Base-by-base conservation (phyloP, 495 filamentous ascomycete genomes). In the Articulospora tetracladia region DNA sequence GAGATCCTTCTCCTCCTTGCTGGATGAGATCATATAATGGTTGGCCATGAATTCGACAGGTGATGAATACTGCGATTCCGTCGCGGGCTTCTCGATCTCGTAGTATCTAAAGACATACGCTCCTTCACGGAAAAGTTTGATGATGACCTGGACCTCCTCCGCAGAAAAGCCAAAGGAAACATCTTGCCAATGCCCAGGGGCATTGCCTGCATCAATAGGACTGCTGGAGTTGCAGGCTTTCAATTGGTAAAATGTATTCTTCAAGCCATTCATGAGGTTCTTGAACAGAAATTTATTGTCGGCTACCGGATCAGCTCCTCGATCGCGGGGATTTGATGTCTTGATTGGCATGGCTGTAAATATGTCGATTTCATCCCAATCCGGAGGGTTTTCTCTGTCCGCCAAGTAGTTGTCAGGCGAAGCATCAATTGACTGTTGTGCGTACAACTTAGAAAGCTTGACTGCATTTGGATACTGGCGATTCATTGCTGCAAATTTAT, bases 231-330 rank as follows among this genome's bases (percentile, higher is more conserved):
- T 99, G 76, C 91, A 96, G 26, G 87, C 86, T 73, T 92, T 91
- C 36, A 99, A 77, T 68, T 96, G 91, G 66, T 97, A 97, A 73
- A 99, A 92, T 49, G 96, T 93, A 66, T 91, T 96, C 70, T 98
- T 99, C 12, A 99, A 74, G 0, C 95, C 95, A 66, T 95, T 95
- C 77, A 99, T 89, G n/a, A 99, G 76, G 64, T 97, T 99, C 74
- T 91, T 95, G 77, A 99, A 98, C 1, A 99, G 75, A 68, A 98
- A 99, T 65, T 98, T 94, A 73, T 98, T 99, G 70, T 99, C 95
- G 24, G 88, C 86, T n/a, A 98, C 91, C 0, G 95, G 93, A 71
- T 97, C 93, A 15, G 89, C 86, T 39, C 86, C 90, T 26, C 94
- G 85, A 65, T 99, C 95, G 20, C 94, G 85, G 11, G 94, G 92